Base-by-base conservation (phyloP, 805 yeast genomes). In the Lipomyces lipofer region DNA sequence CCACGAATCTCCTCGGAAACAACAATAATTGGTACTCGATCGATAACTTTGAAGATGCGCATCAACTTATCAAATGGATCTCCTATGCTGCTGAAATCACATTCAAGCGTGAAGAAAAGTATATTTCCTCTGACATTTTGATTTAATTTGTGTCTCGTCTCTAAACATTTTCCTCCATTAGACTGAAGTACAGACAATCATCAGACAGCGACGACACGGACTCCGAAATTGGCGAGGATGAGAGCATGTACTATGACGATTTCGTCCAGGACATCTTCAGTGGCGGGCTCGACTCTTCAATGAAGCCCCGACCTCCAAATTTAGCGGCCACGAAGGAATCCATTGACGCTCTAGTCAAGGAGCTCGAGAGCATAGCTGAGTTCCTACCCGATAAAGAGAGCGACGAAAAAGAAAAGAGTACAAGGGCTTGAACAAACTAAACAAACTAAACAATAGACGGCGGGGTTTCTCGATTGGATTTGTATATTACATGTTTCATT, bases 21-120 rank as follows among this genome's bases (percentile, higher is more conserved):
- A 58, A 58, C 43, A 51, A 40, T 17, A 58, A 58, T 36, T 58
- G 62, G 62, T 58, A 47, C 32, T 47, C 62, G 3, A 56, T 58
- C 22, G 49, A 51, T 19, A 30, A 15, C 9, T 27, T 21, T 4
- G 60, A 58, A n/a, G 62, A 58, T 24, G 62, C 59, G 6, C 30
- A 8, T 27, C 60, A 58, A 17, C 47, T 58, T 12, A 25, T 22
- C 13, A 51, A 51, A 33, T 58, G 62, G 62, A 44, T 58, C 19
- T 29, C 28, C 1, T 58, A 51, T 25, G 17, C 48, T 2, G 47
- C 56, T n/a, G 47, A 50, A 4, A 27, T 21, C 9, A 38, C 48
- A 1, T 49, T 49, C 30, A 36, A 40, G 38, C 43, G 24, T 8
- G 43, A 49, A 19, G 42, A 28, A 15, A 46, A 46, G 49, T 36